Base-by-base conservation (phyloP, 2,329 filamentous ascomycete species). In the Nemania serpens region DNA sequence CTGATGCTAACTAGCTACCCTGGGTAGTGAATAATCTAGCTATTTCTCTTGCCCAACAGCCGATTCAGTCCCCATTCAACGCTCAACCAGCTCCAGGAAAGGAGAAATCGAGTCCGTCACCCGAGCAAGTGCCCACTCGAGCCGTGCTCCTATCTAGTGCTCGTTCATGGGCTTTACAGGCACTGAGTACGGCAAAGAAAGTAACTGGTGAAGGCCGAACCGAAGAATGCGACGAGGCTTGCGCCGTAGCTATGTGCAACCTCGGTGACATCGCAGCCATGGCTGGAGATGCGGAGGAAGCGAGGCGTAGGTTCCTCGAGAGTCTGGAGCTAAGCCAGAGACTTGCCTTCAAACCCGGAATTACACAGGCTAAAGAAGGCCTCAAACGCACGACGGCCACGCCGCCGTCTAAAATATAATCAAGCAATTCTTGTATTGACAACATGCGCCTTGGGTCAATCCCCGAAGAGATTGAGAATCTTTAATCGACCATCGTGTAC, bases 181-280 rank as follows among this genome's bases (percentile, higher is more conserved):
- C 93, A 2, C 78, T 93, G 36, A 80, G 82, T 20, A 84, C 92
- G 58, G 86, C 88, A 1, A 80, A 81, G 7, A 83, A 85, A 29
- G 88, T 96, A 43, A 76, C 82, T 57, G 84, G 88, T 3, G 85
- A 90, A 0, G 79, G 86, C 3, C 82, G 91, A 42, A 91, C 87
- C 2, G 82, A 88, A 51, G 91, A 96, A 71, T 97, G 94, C 71
- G 92, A 96, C 73, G 76, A 89, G 58, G 91, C 89, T 1, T 97
- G 93, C 71, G 90, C 89, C 2, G 90, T 89, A 5, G 90, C 93
- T 7, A 87, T 91, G n/a, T 90, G 91, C 75, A 96, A 96, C 72
- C 84, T 97, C 55, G 94, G 88, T 22, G 91, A 96, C 69, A 88
- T 97, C 67, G 89, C 91, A 0, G 87, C 90, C 66, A 88, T 95